These are phyloP conservation scores for Amanita thiersii DNA, from an alignment of 768 basidiomycete species.

Conservation along the genomic window DNA sequence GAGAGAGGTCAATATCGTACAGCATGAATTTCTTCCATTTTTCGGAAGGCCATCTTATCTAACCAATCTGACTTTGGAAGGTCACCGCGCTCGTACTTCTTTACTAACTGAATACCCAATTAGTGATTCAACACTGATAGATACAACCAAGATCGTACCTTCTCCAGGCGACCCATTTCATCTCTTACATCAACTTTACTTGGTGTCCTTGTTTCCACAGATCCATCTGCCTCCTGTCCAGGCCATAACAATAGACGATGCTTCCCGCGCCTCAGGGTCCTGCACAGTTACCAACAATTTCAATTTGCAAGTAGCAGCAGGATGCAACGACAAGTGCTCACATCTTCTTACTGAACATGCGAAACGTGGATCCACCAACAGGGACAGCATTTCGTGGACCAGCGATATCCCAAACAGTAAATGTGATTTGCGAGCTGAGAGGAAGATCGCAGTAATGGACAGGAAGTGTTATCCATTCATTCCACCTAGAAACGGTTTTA, in stretches of 20 bases:
- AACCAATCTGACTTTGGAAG: constrained; percentile 94
- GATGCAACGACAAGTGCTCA: constrained; percentile 21
- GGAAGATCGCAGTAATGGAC: constrained; percentile 94
- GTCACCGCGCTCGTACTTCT: constrained; percentile 94
- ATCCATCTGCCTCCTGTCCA: constrained; percentile 79
- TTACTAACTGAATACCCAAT: constrained; percentile 53
- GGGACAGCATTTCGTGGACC: constrained; percentile 73
- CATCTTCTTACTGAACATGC: constrained; percentile 92
- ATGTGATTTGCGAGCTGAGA: constrained; percentile 77
- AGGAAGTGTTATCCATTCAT: constrained; percentile 89
- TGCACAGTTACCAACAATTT: constrained; percentile 20
- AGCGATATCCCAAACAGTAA: constrained; percentile 95
- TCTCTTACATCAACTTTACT: constrained; percentile 78
- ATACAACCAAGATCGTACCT: constrained; percentile 36
- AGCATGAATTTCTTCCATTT: constrained; percentile 92
- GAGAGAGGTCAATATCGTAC: constrained; percentile 39
- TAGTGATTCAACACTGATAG: constrained; percentile 20
- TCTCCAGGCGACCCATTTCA: constrained; percentile 94
- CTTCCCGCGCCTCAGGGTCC: constrained; percentile 87
- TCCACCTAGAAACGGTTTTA: constrained; percentile 56
- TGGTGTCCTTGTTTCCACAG: constrained; percentile 73
- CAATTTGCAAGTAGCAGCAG: neutral
- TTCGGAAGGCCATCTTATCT: constrained; percentile 86
- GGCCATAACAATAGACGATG: constrained; percentile 84
- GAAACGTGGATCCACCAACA: constrained; percentile 87